phyloP scores from a whole-genome alignment of 75 land plant species.

The Picea sitchensis region DNA sequence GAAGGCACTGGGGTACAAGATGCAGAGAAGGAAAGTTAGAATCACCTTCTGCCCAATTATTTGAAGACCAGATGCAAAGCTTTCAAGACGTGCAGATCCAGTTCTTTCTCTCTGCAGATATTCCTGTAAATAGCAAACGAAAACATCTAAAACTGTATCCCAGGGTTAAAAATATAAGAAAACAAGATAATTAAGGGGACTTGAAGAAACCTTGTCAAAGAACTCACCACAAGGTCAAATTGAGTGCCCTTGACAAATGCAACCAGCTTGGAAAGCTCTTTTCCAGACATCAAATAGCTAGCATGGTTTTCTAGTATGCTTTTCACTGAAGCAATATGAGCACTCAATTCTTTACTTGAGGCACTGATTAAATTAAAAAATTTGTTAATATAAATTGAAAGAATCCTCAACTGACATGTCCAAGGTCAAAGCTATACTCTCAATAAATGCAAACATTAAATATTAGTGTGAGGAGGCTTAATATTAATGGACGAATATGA shows the following conservation, averaged over 20 bases:
- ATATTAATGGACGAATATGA: too few species aligned
- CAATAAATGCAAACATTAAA: not conserved
- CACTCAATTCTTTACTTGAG: slow-evolving; percentile 68
- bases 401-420: not conserved
- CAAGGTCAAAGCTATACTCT: not conserved
- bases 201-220: not conserved
- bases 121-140: slow-evolving; percentile 47
- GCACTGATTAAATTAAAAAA: slow-evolving; percentile 29
- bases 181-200: not conserved
- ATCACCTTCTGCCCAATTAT: slow-evolving; percentile 84
- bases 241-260: slow-evolving; percentile 99
- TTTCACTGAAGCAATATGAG: slow-evolving; percentile 84
- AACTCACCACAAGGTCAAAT: slow-evolving; percentile 89
- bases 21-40: not conserved
- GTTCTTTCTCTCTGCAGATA: slow-evolving; percentile 75
- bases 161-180: not conserved
- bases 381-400: not conserved
- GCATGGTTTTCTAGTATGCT: slow-evolving; percentile 96
- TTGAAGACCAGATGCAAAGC: slow-evolving; percentile 87
- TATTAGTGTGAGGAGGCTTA: not conserved
- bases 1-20: too few species aligned
- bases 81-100: slow-evolving; percentile 87
- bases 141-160: not conserved
- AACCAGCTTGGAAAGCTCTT: slow-evolving; percentile 94
- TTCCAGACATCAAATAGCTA: slow-evolving; percentile 82